phyloP scores from a whole-genome alignment of 1,284 basidiomycete species.

The Ceratobasidium sp. region DNA sequence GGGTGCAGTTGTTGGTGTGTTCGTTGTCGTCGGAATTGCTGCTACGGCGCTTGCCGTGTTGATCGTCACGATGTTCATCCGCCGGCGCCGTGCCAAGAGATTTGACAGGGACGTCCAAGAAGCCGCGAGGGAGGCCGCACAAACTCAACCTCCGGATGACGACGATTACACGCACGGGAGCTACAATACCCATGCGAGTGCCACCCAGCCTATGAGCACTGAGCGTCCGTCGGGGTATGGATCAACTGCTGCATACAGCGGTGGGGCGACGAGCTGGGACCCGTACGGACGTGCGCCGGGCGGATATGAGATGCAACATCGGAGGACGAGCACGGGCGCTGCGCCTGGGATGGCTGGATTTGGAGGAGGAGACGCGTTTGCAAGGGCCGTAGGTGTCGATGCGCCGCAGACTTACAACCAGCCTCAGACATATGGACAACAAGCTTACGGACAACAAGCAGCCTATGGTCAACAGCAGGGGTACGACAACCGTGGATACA shows the following conservation, averaged over 20 bases:
- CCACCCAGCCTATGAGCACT: slow-evolving; percentile 18
- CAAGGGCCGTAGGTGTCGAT: slow-evolving; percentile 4
- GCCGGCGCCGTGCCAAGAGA: slow-evolving; percentile 39
- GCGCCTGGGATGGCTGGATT: slow-evolving; percentile 38
- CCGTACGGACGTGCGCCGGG: slow-evolving; percentile 14
- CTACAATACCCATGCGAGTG: slow-evolving; percentile 28
- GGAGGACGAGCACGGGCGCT: slow-evolving; percentile 31
- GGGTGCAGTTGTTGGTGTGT: slow-evolving; percentile 46
- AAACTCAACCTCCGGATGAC: slow-evolving; percentile 22
- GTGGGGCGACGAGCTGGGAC: slow-evolving; percentile 18
- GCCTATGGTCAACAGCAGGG: slow-evolving; percentile 7
- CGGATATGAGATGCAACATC: slow-evolving; percentile 38
- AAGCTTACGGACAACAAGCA: slow-evolving; percentile 11
- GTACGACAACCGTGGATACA: slow-evolving; percentile 26
- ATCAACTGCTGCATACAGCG: background rate
- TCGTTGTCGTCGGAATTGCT: slow-evolving; percentile 45
- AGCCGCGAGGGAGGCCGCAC: slow-evolving; percentile 42
- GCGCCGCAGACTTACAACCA: slow-evolving; percentile 22
- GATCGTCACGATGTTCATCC: slow-evolving; percentile 42
- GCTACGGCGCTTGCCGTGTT: slow-evolving; percentile 43
- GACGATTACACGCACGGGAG: slow-evolving; percentile 31
- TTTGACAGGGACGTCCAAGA: slow-evolving; percentile 44
- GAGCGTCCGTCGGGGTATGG: slow-evolving; percentile 12
- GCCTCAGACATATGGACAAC: slow-evolving; percentile 12
- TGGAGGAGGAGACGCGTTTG: slow-evolving; percentile 18